A percentile compares a stretch with the other conserved stretches of the same genome.
phyloP scores from a whole-genome alignment of 495 filamentous ascomycete species.

The Penicillium coprophilum region DNA sequence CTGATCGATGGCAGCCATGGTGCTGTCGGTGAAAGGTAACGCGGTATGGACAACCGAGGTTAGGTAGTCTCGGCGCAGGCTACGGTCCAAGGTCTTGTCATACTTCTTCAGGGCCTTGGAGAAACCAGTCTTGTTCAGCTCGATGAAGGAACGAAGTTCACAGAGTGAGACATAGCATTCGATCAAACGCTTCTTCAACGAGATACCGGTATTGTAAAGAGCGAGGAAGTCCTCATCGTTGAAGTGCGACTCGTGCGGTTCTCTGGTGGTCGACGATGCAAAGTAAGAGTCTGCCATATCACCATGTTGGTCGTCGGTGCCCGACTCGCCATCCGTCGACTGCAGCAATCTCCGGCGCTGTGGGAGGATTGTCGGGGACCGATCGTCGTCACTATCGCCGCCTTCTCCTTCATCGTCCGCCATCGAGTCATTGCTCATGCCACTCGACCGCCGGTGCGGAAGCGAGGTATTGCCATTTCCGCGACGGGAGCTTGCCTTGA shows the following conservation, averaged over 20 bases:
- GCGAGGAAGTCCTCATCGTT: constrained; percentile 66
- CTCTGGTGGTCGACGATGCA: constrained; percentile 25
- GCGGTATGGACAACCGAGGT: constrained; percentile 66
- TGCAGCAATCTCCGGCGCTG: constrained; percentile 17
- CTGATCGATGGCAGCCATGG: constrained; percentile 66
- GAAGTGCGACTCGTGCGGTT: constrained; percentile 59
- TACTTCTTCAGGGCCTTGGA: constrained; percentile 97
- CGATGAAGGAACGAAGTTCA: constrained; percentile 92
- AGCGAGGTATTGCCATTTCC: constrained; percentile 47
- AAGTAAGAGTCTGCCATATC: constrained; percentile 42
- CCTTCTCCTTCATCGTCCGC: constrained; percentile 58
- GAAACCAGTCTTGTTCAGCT: constrained; percentile 96
- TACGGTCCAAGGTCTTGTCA: constrained; percentile 89
- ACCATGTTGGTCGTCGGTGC: constrained; percentile 46
- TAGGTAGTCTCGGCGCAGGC: constrained; percentile 73
- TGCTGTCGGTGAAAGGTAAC: constrained; percentile 71
- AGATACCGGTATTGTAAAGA: constrained; percentile 78
- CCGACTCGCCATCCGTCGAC: constrained; percentile 35
- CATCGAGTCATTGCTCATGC: constrained; percentile 42
- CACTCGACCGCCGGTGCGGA: constrained; percentile 48
- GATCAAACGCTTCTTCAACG: constrained; percentile 85
- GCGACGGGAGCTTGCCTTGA: constrained; percentile 43
- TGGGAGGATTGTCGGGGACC: constrained; percentile 11
- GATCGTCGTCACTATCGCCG: constrained; percentile 51
- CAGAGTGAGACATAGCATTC: constrained; percentile 90